Base-by-base conservation (phyloP, 164 flowering plant species). In the Kalanchoe fedtschenkoi region DNA sequence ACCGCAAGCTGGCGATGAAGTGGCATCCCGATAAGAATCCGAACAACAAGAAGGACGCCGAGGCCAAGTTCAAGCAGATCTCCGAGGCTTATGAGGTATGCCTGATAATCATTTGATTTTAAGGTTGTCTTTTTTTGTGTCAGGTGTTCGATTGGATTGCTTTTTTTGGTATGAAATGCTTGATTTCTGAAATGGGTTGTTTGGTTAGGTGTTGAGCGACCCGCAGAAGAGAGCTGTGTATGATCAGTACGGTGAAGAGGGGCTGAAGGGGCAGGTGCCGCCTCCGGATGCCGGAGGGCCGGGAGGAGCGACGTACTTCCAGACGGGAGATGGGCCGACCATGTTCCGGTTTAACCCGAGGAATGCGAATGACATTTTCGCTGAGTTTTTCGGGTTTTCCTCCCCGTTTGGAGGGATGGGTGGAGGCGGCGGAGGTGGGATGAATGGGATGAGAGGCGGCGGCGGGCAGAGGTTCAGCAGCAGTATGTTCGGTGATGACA, bases 11-110 rank as follows among this genome's bases (percentile, higher is more conserved):
- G 6, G 83, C 83, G 53, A 75, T 78, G 81, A 78, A 73, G 30
- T 78, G 81, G 81, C 81, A 78, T 32, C 81, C 81, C 22, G 76
- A 76, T 66, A 78, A 78, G 66, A 78, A 78, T 65, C 82, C 82
- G 10, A 72, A 61, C 60, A 75, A 80, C 69, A 80, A 80, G 75
- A 77, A 80, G 57, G 84, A 74, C 32, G 84, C 84, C 44, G 84
- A 80, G 56, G 75, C 78, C 56, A 80, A 80, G 63, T 80, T 80
- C 74, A 80, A 80, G 56, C 75, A 80, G 71, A 78, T 80, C 68
- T 80, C 84, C 22, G 84, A 78, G 63, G 84, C 84, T 16, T 80
- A 80, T 57, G 84, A 78, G 66, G 82, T 80, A 62, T 16, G 1
- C 44, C 2, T 13, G 2, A 21, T 8, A 0, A 0, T 28, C 10